These are phyloP conservation scores for Paramyrothecium roridum DNA, from an alignment of 2,329 filamentous ascomycete species.

Conservation along the genomic window DNA sequence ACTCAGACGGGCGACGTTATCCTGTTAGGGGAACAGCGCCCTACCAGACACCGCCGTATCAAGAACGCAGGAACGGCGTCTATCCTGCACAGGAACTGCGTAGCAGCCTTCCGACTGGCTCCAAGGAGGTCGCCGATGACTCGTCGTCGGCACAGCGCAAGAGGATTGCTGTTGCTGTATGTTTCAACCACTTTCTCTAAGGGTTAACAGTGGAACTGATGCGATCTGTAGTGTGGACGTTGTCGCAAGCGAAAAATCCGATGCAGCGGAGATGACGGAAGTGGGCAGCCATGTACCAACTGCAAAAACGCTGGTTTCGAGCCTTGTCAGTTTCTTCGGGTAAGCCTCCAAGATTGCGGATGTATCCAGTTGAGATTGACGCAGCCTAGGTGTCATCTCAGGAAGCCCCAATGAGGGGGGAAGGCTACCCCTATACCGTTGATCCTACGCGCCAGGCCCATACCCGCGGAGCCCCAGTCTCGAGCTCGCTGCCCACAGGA, in stretches of 20 bases:
- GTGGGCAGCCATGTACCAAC: conserved; percentile 76
- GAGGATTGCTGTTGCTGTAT: conserved; percentile 57
- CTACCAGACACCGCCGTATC: conserved; percentile 13
- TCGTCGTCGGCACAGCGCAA: conserved; percentile 44
- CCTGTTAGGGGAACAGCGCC: conserved; percentile 6
- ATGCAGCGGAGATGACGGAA: conserved; percentile 81
- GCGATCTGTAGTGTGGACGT: conserved; percentile 66
- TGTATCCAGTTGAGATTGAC: conserved; percentile 1
- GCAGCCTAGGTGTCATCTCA: conserved; percentile 25
- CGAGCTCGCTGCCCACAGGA: conserved; percentile 9
- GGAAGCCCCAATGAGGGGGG: conserved; percentile 23
- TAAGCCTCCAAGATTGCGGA: conserved; percentile 34
- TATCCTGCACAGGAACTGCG: conserved; percentile 15
- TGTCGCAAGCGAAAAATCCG: conserved; percentile 94
- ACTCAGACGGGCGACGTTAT: conserved; percentile 14
- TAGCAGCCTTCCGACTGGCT: conserved; percentile 21
- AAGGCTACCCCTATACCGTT: conserved; percentile 22
- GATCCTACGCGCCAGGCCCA: conserved; percentile 27
- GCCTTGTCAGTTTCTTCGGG: conserved; percentile 77
- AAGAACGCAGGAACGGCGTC: conserved; percentile 13
- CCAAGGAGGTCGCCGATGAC: conserved; percentile 24
- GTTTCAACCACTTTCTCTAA: conserved; percentile 19
- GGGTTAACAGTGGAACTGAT: conserved; percentile 12
- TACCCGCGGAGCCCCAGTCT: conserved; percentile 14
- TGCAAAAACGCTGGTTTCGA: conserved; percentile 73